Conservation (phyloP, 768 basidiomycete genomes). For the Asterophora parasitica region DNA sequence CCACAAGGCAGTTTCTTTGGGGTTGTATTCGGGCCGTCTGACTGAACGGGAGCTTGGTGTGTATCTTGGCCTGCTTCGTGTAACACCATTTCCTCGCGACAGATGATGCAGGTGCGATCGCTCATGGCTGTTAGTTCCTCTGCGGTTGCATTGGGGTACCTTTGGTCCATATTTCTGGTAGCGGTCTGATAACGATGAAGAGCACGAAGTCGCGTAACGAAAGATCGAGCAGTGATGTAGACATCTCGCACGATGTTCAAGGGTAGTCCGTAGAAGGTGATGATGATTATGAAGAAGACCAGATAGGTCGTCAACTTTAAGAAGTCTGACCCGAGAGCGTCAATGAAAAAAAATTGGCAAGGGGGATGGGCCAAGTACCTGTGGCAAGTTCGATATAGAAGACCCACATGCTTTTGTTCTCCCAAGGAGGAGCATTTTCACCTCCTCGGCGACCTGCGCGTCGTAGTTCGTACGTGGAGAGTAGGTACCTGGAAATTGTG, state of each 20-base stretch:
- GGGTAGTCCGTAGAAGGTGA: conserved; percentile 91
- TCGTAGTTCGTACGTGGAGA: conserved; percentile 78
- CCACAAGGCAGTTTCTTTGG: conserved; percentile 97
- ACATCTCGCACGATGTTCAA: conserved; percentile 97
- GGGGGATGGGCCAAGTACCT: conserved; percentile 44
- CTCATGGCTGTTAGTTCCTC: conserved; percentile 78
- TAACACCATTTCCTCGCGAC: conserved; percentile 88
- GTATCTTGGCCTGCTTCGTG: conserved; percentile 16
- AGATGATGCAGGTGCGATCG: conserved; percentile 96
- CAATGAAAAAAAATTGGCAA: conserved; percentile 7
- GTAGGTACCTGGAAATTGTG: conserved; percentile 74
- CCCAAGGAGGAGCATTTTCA: conserved; percentile 89
- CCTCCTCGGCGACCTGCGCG: conserved; percentile 74
- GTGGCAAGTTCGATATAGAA: conserved; percentile 93
- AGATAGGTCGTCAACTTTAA: conserved; percentile 90
- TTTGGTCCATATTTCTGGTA: conserved; percentile 92
- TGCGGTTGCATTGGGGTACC: conserved; percentile 88
- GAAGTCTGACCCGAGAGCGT: conserved; percentile 60
- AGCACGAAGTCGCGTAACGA: conserved; percentile 81
- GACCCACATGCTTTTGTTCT: conserved; percentile 95
- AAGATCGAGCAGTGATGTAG: conserved; percentile 91
- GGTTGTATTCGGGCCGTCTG: conserved; percentile 85
- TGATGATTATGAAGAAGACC: conserved; percentile 89
- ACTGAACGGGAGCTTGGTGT: conserved; percentile 24
- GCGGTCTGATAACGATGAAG: conserved; percentile 91